Evolutionary conservation across 331 rosid genomes (phyloP), one percentile per base, ranked within the genome.

Genomic region (Cydonia oblonga): DNA sequence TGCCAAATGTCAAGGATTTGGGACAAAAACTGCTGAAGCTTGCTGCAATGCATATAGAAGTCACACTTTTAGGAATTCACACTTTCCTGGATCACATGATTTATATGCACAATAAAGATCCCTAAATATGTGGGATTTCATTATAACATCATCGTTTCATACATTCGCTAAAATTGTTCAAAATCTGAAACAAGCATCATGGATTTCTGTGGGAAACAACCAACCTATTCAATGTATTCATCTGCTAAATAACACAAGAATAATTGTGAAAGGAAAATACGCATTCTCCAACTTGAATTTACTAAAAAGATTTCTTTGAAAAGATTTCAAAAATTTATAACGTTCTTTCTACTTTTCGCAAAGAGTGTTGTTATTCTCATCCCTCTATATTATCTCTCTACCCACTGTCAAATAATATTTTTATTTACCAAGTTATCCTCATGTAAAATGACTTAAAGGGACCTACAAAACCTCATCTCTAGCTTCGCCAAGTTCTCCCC

Each of bases 151-250:
- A 11, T 1, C 18, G 28, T 12, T 13, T 2, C 28, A 12, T 5
- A 7, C 54, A 49, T 57, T 57, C 29, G 9, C 18, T 22, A 23
- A 23, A 3, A 22, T 23, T 57, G 11, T 61, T 16, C 9, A 9
- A 63, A 63, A 12, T 63, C 25, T 32, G 4, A 22, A 38, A 22
- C 53, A 65, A 35, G 32, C 28, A 20, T 30, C 28, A 22, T 33
- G 73, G 62, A 25, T 32, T 53, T 56, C 16, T 15, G 75, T 56
- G 75, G 54, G 18, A 56, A 56, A 54, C 65, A 49, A 35, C 66
- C 25, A 13, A 65, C 52, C 32, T 2, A 20, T 69, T 20, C 19
- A 46, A 46, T 52, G 25, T 22, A 22, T 70, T 70, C 32, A 23
- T 70, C 64, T 22, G 42, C 49, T 20, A 7, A 56, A 15, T 33